These are phyloP conservation scores for Leccinum olivaceopallidum DNA, from an alignment of 768 basidiomycete genomes.

Conservation along the genomic window DNA sequence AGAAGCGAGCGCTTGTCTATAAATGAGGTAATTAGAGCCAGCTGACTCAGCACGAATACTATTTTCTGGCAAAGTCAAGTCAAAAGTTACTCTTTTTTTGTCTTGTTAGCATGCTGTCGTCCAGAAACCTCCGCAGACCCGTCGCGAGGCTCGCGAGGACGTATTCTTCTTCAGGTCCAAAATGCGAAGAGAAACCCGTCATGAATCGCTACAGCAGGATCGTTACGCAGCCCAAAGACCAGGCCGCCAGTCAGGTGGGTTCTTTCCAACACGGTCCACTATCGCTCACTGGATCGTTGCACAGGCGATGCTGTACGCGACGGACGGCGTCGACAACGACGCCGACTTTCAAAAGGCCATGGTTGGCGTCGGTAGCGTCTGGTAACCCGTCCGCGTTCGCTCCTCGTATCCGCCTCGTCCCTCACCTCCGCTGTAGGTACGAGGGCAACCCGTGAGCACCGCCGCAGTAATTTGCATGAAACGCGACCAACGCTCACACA, in stretches of 20 bases:
- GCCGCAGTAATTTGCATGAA: not conserved
- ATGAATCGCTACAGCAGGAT: slow-evolving; percentile 75
- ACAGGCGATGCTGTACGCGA: slow-evolving; percentile 99
- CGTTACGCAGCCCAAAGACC: slow-evolving; percentile 90
- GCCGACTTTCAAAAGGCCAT: slow-evolving; percentile 93
- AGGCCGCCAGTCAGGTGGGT: slow-evolving; percentile 89
- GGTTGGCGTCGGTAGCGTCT: slow-evolving; percentile 96
- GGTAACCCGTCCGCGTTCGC: slow-evolving; percentile 53
- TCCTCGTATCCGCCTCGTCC: slow-evolving; percentile 4
- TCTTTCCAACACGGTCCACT: not conserved
- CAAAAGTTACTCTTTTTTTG: not conserved
- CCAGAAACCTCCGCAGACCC: slow-evolving; percentile 16
- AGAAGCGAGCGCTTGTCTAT: not conserved
- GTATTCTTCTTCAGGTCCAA: slow-evolving; percentile 38
- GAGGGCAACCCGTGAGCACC: slow-evolving; percentile 93
- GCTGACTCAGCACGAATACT: slow-evolving; percentile 18
- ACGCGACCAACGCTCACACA: not conserved
- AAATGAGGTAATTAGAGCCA: not conserved
- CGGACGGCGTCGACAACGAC: slow-evolving; percentile 81
- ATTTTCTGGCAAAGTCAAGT: slow-evolving; percentile 1
- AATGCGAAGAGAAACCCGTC: slow-evolving; percentile 42
- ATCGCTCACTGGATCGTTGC: not conserved
- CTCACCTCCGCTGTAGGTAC: slow-evolving; percentile 62
- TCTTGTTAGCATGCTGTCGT: slow-evolving; percentile 23
- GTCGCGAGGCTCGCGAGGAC: slow-evolving; percentile 32